Conservation (phyloP, 805 yeast genomes). For the Spathaspora passalidarum region DNA sequence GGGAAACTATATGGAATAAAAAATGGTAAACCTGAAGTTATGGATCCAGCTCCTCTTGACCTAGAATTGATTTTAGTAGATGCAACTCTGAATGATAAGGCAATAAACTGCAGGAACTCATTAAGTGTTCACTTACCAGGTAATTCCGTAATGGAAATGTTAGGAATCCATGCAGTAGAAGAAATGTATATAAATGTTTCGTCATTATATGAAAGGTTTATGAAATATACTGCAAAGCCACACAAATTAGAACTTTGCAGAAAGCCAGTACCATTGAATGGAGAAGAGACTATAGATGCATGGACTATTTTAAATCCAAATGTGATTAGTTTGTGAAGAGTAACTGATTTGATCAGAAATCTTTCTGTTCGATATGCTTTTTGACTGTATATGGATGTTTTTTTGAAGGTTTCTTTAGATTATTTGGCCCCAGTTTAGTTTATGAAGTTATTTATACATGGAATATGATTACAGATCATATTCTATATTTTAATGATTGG, state of each 20-base stretch:
- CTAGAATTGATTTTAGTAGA: constrained; percentile 2
- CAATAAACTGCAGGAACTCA: neutral
- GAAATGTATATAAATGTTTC: neutral
- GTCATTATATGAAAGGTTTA: neutral
- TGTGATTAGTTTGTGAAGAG: neutral
- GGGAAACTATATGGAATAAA: neutral
- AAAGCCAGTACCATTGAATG: neutral
- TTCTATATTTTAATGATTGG: too few relatives aligned
- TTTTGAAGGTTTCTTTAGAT: too few relatives aligned
- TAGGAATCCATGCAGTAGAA: neutral
- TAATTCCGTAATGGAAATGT: neutral
- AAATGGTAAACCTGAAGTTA: neutral
- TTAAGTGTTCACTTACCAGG: neutral
- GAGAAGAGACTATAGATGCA: neutral
- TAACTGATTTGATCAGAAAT: too few relatives aligned
- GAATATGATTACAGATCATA: too few relatives aligned
- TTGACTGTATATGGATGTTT: too few relatives aligned
- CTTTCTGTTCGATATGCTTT: too few relatives aligned
- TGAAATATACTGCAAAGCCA: neutral
- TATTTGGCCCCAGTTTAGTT: too few relatives aligned
- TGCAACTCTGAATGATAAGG: neutral
- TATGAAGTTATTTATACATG: too few relatives aligned
- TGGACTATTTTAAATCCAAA: neutral
- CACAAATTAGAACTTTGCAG: neutral
- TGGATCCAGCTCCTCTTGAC: constrained; percentile 3